Conservation (phyloP, 352 stramenopile species). For the Globisporangium paroecandrum region DNA sequence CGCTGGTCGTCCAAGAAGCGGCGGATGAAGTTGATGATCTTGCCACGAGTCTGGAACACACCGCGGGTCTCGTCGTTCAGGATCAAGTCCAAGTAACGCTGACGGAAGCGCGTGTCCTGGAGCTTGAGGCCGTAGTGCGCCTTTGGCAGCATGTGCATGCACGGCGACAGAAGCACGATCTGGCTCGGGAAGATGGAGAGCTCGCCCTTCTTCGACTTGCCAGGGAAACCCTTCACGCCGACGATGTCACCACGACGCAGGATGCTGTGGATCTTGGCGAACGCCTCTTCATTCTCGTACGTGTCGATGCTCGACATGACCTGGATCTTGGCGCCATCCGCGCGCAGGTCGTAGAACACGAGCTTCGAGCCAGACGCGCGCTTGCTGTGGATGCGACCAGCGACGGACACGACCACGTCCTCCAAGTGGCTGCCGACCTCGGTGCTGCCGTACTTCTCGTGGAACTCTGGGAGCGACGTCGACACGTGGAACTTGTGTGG, state of each 20-base stretch:
- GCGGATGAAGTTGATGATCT: constrained; percentile 94
- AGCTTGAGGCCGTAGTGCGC: constrained; percentile 64
- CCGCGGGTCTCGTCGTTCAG: constrained; percentile 92
- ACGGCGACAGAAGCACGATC: constrained; percentile 74
- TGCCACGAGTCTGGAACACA: constrained; percentile 92
- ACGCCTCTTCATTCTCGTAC: constrained; percentile 58
- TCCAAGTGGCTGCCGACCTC: constrained; percentile 84
- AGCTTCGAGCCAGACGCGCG: constrained; percentile 95
- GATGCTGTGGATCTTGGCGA: constrained; percentile 82
- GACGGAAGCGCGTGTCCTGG: constrained; percentile 84
- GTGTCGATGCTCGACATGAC: constrained; percentile 92
- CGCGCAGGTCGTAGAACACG: constrained; percentile 97
- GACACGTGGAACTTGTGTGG: constrained; percentile 98
- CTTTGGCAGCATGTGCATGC: constrained; percentile 86
- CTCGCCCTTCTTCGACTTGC: constrained; percentile 98
- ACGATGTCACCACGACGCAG: constrained; percentile 97
- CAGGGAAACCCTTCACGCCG: constrained; percentile 90
- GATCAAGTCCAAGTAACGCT: constrained; percentile 97
- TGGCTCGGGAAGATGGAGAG: constrained; percentile 94
- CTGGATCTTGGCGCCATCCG: constrained; percentile 94
- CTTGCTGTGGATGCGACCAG: constrained; percentile 95
- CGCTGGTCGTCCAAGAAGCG: constrained; percentile 90
- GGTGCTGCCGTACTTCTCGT: constrained; percentile 72
- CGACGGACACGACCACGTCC: constrained; percentile 87
- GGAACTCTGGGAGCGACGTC: constrained; percentile 93